Base-by-base conservation (phyloP, 371 early-diverging fungal species). In the Batkoa obscura region DNA sequence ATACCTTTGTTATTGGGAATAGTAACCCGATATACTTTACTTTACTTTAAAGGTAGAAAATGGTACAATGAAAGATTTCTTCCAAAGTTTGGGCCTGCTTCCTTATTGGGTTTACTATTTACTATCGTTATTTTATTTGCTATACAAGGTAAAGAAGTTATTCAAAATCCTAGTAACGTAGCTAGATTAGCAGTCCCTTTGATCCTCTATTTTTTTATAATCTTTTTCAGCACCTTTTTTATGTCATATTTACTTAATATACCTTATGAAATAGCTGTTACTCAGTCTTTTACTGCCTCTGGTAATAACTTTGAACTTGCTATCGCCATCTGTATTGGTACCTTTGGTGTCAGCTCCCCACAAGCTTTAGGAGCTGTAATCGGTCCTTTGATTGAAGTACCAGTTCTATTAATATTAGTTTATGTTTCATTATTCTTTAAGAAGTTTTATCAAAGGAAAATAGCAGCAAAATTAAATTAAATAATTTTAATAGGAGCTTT, bases 291-390 rank as follows among this genome's bases (percentile, higher is more conserved):
- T 58, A 86, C 84, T 1, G 83, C 83, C 0, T 71, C 79, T 3
- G 72, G 74, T 57, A 84, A 84, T 60, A 83, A 83, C 43, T 86
- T 86, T 62, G 86, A 86, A 56, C 62, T 86, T 17, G 83, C 86
- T 33, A 82, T 86, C 49, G 84, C 83, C 33, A 78, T 86, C 0
- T 80, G 81, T 0, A 72, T 80, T 4, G 80, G 81, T 0, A 72
- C 72, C 0, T 86, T 70, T 62, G 86, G 84, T 1, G 72, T 78
- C 23, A 62, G 74, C 17, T 80, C 81, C 8, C 64, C 72, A 53
- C 74, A 82, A 58, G 81, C 83, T 0, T 59, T 84, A 43, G 79
- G 80, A 8, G 73, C 83, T 3, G 78, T 79, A 1, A 73, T 83
- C n/a, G 86, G 84, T 1, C 82, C 83, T 12, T 62, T 86, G 50